Percentiles rank a stretch among this genome's conserved stretches.
These are phyloP conservation scores for Malassezia restricta DNA, from an alignment of 1,284 basidiomycete genomes.

Conservation along the genomic window DNA sequence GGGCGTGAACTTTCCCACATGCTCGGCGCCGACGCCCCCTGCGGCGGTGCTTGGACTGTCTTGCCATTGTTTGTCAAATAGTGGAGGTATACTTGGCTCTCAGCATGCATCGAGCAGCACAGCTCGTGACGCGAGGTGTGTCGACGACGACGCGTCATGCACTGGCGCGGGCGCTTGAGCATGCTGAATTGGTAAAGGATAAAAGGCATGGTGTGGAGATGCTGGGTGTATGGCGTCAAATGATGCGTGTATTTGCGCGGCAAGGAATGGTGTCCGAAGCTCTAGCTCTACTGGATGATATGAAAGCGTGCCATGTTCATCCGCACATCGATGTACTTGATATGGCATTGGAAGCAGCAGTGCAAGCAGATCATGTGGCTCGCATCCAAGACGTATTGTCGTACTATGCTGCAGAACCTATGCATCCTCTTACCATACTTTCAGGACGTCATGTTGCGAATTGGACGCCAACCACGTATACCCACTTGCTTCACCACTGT, in stretches of 20 bases:
- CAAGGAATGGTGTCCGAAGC: slow-evolving; percentile 20
- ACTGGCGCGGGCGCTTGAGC: no score
- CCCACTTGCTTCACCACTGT: slow-evolving; percentile 20
- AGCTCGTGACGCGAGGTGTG: background rate
- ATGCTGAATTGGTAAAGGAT: no score
- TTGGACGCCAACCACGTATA: slow-evolving; percentile 27
- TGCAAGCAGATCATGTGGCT: slow-evolving; percentile 15
- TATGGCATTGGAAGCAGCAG: slow-evolving; percentile 19
- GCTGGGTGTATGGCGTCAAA: background rate
- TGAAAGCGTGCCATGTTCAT: slow-evolving; percentile 16
- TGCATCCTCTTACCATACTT: background rate
- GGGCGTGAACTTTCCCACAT: background rate
- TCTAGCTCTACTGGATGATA: slow-evolving; percentile 20
- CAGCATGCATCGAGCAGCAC: no score
- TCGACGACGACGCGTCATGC: background rate
- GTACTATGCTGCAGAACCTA: background rate
- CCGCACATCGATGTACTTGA: slow-evolving; percentile 23
- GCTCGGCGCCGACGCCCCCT: background rate
- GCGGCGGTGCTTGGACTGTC: background rate
- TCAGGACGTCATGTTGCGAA: background rate
- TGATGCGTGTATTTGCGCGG: slow-evolving; percentile 10
- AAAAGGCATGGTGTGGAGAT: no score
- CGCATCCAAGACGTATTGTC: slow-evolving; percentile 13
- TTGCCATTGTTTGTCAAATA: slow-evolving; percentile 1
- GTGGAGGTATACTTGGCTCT: background rate